Base-by-base conservation (phyloP, 169 alveolate species). In the Cryptosporidium viatorum region DNA sequence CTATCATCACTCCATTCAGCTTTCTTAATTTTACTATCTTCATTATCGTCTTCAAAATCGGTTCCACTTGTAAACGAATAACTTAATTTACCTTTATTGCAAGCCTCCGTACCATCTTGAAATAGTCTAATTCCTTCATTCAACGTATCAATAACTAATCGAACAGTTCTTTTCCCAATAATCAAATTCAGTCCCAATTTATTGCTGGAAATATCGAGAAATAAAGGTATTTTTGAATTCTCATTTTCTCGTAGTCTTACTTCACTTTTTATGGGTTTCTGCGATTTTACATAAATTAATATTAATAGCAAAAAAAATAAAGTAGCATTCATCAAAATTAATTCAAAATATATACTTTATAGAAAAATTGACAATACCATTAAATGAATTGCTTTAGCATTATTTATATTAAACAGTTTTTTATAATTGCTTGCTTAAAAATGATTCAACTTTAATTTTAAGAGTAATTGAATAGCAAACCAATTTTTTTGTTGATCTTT, bases 111-210 rank as follows among this genome's bases (percentile, higher is more conserved):
- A 3, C 59, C 52, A 18, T 80, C 68, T 48, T 80, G 80, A 80
- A 80, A 80, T 23, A 80, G 26, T 16, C 89, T 21, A 43, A 80
- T 65, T 43, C 89, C 89, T 14, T 80, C 89, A n/a, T 62, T 65
- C 5, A 80, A 26, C 23, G 89, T 80, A 39, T 80, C 89, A 41
- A 80, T 62, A 18, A 48, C 89, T 1, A 80, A 29, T 48, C 35
- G 9, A 26, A 60, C 39, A 21, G 67, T 59, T n/a, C 21, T 26
- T 58, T 80, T 65, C n/a, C 89, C 89, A 39, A 80, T 21, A 4
- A 60, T 41, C 62, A 80, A 45, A 23, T 80, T 33, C 41, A 80
- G 3, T 2, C 89, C 89, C 16, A 80, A 12, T 26, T 65, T 80
- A 12, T 80, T 59, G 21, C 51, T 80, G 23, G 26, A 65, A 18